Conservation (phyloP, 441 rosid genomes). For the Erodium chrysanthum region DNA sequence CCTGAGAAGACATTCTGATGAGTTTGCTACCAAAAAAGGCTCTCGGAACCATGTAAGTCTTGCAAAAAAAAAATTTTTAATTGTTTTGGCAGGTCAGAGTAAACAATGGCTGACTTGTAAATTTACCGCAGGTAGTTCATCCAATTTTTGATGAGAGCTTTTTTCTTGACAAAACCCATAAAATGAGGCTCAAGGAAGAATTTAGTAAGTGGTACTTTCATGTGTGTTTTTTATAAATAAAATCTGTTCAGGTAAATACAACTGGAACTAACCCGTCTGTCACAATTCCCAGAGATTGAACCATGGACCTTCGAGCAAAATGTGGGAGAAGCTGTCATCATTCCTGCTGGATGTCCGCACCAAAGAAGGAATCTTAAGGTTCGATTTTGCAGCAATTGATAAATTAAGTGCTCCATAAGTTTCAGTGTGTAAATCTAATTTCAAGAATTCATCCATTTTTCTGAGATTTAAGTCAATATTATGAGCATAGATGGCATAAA, state of each 20-base stretch:
- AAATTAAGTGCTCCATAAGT: not conserved
- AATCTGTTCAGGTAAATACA: not conserved
- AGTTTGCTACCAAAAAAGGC: constrained; percentile 37
- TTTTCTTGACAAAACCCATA: constrained; percentile 68
- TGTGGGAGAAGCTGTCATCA: constrained; percentile 85
- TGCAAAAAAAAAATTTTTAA: not conserved
- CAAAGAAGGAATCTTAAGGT: constrained; percentile 84
- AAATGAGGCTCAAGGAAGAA: constrained; percentile 77
- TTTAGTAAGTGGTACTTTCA: constrained; percentile 43
- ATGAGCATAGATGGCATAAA: not conserved
- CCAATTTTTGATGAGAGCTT: constrained; percentile 76
- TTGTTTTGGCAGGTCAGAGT: constrained; percentile 16
- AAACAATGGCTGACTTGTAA: constrained; percentile 10
- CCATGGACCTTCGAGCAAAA: constrained; percentile 95
- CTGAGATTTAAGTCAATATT: not conserved
- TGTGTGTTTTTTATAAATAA: not conserved
- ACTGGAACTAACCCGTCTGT: not conserved
- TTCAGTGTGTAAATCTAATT: not conserved
- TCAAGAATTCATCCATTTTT: not conserved
- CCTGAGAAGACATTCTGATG: constrained; percentile 50
- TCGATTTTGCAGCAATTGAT: constrained; percentile 4
- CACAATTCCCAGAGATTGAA: constrained; percentile 51
- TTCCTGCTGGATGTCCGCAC: constrained; percentile 94
- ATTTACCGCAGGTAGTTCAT: constrained; percentile 53
- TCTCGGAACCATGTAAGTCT: constrained; percentile 45